These are phyloP conservation scores for Viridothelium virens DNA, from an alignment of 495 filamentous ascomycete genomes.

Conservation along the genomic window DNA sequence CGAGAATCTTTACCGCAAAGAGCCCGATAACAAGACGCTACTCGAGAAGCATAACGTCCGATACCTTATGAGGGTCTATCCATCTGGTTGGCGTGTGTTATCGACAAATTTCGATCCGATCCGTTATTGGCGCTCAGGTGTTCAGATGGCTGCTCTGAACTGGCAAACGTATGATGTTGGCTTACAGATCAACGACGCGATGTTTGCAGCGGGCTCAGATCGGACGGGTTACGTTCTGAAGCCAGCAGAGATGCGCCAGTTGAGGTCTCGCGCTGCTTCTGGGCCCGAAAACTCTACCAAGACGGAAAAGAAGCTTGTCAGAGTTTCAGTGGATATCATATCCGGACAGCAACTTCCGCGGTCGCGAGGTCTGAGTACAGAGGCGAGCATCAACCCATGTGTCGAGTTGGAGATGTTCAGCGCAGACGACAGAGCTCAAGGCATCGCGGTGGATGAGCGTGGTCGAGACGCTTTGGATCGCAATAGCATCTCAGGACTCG, in stretches of 20 bases:
- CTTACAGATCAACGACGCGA: conserved; percentile 50
- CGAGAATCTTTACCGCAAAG: conserved; percentile 63
- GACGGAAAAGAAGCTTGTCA: conserved; percentile 65
- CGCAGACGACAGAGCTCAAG: conserved; percentile 77
- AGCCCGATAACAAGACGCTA: conserved; percentile 59
- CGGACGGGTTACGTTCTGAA: conserved; percentile 89
- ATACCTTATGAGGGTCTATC: conserved; percentile 90
- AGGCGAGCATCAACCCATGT: conserved; percentile 79
- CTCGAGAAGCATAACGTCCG: conserved; percentile 83
- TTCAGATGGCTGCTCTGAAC: conserved; percentile 54
- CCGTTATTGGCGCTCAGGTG: conserved; percentile 85
- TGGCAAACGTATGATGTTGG: conserved; percentile 50
- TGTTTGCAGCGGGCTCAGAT: conserved; percentile 73
- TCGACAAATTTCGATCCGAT: conserved; percentile 92
- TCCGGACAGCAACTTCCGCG: conserved; percentile 92
- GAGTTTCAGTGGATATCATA: conserved; percentile 78
- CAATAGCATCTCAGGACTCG: conserved; percentile 61
- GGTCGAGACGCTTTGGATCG: conserved; percentile 63
- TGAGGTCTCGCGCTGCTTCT: conserved; percentile 35
- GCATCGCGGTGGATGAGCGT: conserved; percentile 54
- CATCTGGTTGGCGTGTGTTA: conserved; percentile 63
- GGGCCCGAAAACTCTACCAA: conserved; percentile 39
- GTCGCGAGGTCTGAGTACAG: conserved; percentile 58
- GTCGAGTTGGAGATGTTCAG: conserved; percentile 90
- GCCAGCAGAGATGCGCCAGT: conserved; percentile 66